These are phyloP conservation scores for Didymosphaeria variabile DNA, from an alignment of 2,329 filamentous ascomycete species.

Conservation along the genomic window DNA sequence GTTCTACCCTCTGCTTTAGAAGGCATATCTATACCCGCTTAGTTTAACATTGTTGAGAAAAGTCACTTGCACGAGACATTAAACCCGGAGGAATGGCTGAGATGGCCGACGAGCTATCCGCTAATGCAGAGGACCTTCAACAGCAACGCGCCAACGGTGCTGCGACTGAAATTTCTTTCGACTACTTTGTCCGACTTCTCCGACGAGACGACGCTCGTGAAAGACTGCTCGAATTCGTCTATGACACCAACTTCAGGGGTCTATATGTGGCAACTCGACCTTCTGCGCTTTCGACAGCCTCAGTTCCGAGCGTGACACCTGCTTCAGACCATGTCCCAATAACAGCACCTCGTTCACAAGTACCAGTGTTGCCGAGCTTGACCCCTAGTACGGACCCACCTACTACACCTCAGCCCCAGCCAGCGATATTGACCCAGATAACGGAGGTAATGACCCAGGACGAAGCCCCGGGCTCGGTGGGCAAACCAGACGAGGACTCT, in stretches of 20 bases:
- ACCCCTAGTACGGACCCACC: too few relatives aligned
- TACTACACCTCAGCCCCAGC: too few relatives aligned
- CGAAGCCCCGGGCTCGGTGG: too few relatives aligned
- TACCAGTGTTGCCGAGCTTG: too few relatives aligned
- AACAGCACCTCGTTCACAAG: neutral
- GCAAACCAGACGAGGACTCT: neutral
- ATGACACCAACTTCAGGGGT: neutral
- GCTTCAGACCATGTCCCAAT: neutral
- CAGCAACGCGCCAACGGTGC: neutral
- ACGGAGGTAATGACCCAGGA: too few relatives aligned
- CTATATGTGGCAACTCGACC: neutral
- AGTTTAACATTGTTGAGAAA: too few relatives aligned
- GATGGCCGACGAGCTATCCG: too few relatives aligned
- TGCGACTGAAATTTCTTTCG: neutral
- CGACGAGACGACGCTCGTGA: neutral
- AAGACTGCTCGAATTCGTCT: neutral
- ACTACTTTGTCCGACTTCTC: neutral
- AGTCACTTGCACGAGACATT: too few relatives aligned
- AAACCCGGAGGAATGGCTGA: too few relatives aligned
- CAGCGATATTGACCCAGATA: too few relatives aligned
- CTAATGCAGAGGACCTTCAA: neutral
- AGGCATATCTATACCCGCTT: too few relatives aligned
- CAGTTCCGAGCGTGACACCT: neutral
- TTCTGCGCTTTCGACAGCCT: neutral
- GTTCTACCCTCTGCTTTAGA: too few relatives aligned